phyloP scores from a whole-genome alignment of 1,284 basidiomycete species.

The Volvariella volvacea region DNA sequence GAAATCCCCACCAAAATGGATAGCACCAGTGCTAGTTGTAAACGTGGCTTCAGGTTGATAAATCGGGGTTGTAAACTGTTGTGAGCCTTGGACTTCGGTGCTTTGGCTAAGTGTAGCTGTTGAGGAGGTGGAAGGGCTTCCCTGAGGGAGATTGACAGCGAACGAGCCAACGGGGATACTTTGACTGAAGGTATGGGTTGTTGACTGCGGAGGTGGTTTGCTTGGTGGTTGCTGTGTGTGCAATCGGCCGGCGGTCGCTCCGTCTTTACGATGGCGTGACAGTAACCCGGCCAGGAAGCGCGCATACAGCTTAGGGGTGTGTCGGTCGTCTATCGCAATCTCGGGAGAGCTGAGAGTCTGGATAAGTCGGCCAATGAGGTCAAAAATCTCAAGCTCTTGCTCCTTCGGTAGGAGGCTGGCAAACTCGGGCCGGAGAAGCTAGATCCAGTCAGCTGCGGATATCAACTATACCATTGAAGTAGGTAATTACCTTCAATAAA shows the following conservation, averaged over 20 bases:
- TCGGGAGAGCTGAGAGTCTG: slow-evolving; percentile 63
- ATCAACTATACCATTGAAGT: not conserved
- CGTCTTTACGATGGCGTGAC: slow-evolving; percentile 59
- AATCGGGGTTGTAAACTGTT: slow-evolving; percentile 23
- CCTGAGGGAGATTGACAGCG: slow-evolving; percentile 12
- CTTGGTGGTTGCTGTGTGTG: slow-evolving; percentile 37
- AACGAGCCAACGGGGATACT: slow-evolving; percentile 13
- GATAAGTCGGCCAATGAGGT: slow-evolving; percentile 67
- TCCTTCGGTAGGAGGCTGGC: slow-evolving; percentile 49
- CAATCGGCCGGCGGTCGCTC: slow-evolving; percentile 42
- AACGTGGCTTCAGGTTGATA: slow-evolving; percentile 42
- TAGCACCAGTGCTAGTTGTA: slow-evolving; percentile 25
- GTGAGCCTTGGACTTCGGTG: not conserved
- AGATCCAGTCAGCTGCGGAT: slow-evolving; percentile 3
- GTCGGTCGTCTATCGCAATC: slow-evolving; percentile 75
- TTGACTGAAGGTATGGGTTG: slow-evolving; percentile 2
- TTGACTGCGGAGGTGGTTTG: slow-evolving; percentile 15
- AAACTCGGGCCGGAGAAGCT: slow-evolving; percentile 74
- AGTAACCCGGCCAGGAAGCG: slow-evolving; percentile 69
- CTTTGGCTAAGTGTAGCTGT: not conserved
- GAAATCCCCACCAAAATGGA: slow-evolving; percentile 34
- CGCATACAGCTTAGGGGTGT: slow-evolving; percentile 75
- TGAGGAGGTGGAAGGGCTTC: not conserved
- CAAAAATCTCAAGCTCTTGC: slow-evolving; percentile 64
- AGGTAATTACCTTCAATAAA: slow-evolving; percentile 59